Conservation (phyloP, 305 asterid species). For the Euphrasia arctica region DNA sequence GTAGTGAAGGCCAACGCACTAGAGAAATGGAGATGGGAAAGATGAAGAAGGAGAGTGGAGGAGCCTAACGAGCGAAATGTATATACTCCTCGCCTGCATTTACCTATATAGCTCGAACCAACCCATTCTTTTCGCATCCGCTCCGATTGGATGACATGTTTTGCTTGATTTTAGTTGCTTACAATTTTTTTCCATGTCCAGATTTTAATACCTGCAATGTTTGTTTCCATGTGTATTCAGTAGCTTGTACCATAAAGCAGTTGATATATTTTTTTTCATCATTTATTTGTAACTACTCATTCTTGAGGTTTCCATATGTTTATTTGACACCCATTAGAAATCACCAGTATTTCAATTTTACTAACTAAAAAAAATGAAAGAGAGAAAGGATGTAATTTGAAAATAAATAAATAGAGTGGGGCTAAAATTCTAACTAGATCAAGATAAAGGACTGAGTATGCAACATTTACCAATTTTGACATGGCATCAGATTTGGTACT, state of each 20-base stretch:
- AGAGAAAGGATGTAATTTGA: too few relatives aligned
- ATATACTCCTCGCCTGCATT: background rate
- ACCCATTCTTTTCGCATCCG: background rate
- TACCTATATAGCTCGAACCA: background rate
- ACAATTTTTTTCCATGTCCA: background rate
- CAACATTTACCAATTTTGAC: too few relatives aligned
- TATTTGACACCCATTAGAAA: too few relatives aligned
- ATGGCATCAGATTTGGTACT: too few relatives aligned
- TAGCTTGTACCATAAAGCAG: background rate
- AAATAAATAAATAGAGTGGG: too few relatives aligned
- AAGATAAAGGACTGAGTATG: too few relatives aligned
- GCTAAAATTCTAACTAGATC: too few relatives aligned
- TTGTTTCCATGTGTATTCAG: background rate
- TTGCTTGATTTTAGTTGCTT: slow-evolving; percentile 3
- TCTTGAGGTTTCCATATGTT: too few relatives aligned
- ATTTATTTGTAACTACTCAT: background rate
- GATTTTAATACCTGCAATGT: background rate
- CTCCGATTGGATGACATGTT: background rate
- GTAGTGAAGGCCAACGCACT: slow-evolving; percentile 61
- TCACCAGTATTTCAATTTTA: too few relatives aligned
- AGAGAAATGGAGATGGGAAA: slow-evolving; percentile 56
- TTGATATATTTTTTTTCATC: too few relatives aligned
- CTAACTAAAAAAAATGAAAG: too few relatives aligned
- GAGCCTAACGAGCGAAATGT: slow-evolving; percentile 1
- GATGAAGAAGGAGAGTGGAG: slow-evolving; percentile 38